These are phyloP conservation scores for Neltuma alba DNA, from an alignment of 306 rosid species.

Conservation along the genomic window DNA sequence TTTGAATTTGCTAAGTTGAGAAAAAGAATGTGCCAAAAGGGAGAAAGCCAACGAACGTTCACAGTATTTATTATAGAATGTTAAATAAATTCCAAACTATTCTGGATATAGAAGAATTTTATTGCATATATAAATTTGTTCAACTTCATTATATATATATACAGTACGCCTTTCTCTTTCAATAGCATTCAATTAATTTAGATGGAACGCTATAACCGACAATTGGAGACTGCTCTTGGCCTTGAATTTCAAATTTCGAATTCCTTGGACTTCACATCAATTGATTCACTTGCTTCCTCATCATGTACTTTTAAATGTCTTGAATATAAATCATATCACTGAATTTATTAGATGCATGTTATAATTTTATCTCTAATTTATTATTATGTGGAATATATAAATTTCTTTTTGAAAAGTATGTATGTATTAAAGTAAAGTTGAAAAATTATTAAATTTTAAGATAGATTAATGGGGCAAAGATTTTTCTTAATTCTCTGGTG, in stretches of 20 bases:
- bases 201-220: background rate
- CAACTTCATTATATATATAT: background rate
- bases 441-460: too few species aligned
- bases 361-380: too few species aligned
- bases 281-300: background rate
- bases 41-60: background rate
- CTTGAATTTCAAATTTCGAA: background rate
- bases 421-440: too few species aligned
- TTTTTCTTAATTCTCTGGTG: too few species aligned
- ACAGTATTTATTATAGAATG: background rate
- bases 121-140: background rate
- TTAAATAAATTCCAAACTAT: background rate
- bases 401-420: too few species aligned
- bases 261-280: background rate
- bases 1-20: background rate
- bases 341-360: too few species aligned
- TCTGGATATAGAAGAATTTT: background rate
- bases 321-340: too few species aligned
- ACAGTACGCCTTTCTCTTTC: background rate
- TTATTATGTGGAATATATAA: too few species aligned
- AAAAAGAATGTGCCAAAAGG: background rate
- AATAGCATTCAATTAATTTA: background rate
- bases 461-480: too few species aligned
- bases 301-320: too few species aligned
- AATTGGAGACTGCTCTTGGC: background rate